Evolutionary conservation across 768 basidiomycete species (phyloP), one percentile per base, ranked within the genome.

Genomic region (Rhizopogon vinicolor): DNA sequence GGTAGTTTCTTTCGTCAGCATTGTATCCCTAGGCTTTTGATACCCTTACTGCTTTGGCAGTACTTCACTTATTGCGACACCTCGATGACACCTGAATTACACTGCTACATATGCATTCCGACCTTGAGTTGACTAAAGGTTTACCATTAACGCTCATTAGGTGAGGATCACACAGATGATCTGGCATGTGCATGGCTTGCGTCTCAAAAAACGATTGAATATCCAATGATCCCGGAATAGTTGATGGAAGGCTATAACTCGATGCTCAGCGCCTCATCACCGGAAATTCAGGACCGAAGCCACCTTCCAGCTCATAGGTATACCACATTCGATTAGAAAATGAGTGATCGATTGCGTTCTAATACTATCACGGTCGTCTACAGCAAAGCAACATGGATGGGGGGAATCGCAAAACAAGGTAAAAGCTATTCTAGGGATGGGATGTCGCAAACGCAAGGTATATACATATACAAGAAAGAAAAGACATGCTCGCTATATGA

Each of bases 371-470:
- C 6, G 31, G 8, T n/a, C 19, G 33, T 49, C 33, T 49, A 49
- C 19, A 22, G 48, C 35, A 35, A 25, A 25, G 48, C 14, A 25
- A 37, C 14, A 37, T n/a, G 13, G 48, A 48, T 35, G 22, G 31
- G 51, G 40, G 19, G 22, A 57, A 56, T 65, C 59, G 63, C 41
- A 53, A 42, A 57, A 49, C 52, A 45, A 60, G 35, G 40, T 53
- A 52, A 69, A 64, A 41, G 68, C 61, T 70, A 68, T 60, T 70
- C 51, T 46, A 44, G 45, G 56, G 33, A 51, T 49, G 33, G 19
- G 48, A 29, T 13, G 51, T 52, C 53, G 52, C 54, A 31, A 55
- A 55, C 58, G 56, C n/a, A 7, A 35, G 41, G 37, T 40, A 25
- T 45, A 22, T 37, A 53, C 51, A 56, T 52, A 46, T 19, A 44